phyloP scores from a whole-genome alignment of 2,329 filamentous ascomycete genomes.

The Rhytidhysteron rufulum region DNA sequence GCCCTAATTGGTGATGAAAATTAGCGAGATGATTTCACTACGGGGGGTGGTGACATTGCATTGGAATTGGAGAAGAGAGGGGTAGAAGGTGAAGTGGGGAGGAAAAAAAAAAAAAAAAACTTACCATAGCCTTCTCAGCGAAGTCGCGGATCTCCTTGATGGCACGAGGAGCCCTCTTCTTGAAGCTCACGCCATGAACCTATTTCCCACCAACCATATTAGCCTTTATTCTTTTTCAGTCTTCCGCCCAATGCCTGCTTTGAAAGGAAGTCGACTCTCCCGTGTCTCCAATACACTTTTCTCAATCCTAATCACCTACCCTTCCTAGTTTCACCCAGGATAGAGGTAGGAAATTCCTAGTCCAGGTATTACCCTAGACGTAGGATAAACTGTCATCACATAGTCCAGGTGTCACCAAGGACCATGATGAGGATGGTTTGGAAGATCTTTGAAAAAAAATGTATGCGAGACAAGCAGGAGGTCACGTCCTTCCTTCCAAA shows the following conservation, averaged over 20 bases:
- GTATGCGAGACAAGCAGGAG: no score
- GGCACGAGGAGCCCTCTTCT: conserved; percentile 97
- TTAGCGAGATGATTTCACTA: not conserved
- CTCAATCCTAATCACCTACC: no score
- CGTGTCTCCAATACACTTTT: no score
- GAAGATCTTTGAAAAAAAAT: no score
- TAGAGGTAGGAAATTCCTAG: no score
- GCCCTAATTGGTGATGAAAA: conserved; percentile 58
- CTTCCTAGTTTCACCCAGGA: no score
- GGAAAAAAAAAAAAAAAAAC: conserved; percentile 29
- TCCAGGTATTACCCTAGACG: no score
- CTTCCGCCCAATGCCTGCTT: conserved; percentile 64
- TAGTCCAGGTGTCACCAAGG: no score
- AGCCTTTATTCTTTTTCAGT: conserved; percentile 48
- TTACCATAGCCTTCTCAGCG: conserved; percentile 92
- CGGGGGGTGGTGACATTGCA: not conserved
- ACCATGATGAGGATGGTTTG: no score
- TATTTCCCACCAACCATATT: conserved; percentile 50
- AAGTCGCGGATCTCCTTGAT: conserved; percentile 99
- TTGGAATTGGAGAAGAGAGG: not conserved
- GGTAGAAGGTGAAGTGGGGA: not conserved
- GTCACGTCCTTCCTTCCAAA: not conserved
- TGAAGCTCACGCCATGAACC: conserved; percentile 97
- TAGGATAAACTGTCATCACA: no score
- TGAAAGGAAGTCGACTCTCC: no score